Conservation (phyloP, 805 yeast species). For the Schwanniomyces sp. region DNA sequence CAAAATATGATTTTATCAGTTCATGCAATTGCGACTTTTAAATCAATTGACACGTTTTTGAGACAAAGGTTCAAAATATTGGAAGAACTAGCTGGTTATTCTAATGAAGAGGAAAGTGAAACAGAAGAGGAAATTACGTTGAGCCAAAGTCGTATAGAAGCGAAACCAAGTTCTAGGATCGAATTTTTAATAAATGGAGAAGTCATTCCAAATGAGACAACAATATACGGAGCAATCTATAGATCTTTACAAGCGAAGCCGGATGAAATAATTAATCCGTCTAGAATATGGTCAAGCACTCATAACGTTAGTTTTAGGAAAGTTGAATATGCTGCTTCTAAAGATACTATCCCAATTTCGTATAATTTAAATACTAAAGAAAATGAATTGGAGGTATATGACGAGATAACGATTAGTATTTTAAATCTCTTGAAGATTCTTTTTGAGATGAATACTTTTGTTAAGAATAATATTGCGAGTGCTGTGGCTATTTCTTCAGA, state of each 20-base stretch:
- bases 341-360: slow-evolving; percentile 9
- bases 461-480: slow-evolving; percentile 13
- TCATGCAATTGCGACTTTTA: slow-evolving; percentile 62
- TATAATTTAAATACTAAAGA: slow-evolving; percentile 12
- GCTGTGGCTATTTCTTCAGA: slow-evolving; percentile 21
- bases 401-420: slow-evolving; percentile 34
- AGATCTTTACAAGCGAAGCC: slow-evolving; percentile 43
- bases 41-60: slow-evolving; percentile 49
- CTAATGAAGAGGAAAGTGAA: slow-evolving; percentile 13
- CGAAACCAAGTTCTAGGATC: slow-evolving; percentile 22
- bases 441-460: slow-evolving; percentile 37
- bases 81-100: slow-evolving; percentile 13
- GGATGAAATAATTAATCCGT: slow-evolving; percentile 43
- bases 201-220: slow-evolving; percentile 60
- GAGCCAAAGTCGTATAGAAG: slow-evolving; percentile 4
- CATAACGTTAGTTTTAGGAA: slow-evolving; percentile 54
- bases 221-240: slow-evolving; percentile 75
- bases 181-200: slow-evolving; percentile 62
- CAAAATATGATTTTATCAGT: slow-evolving; percentile 45
- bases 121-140: slow-evolving; percentile 12
- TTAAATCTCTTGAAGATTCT: slow-evolving; percentile 50
- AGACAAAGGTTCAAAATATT: slow-evolving; percentile 39
- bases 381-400: slow-evolving; percentile 21
- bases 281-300: slow-evolving; percentile 55
- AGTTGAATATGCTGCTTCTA: slow-evolving; percentile 19